Percentiles rank a stretch among this genome's conserved stretches.
Conservation (phyloP, 83 land plant species). For the Diphasiastrum complanatum region DNA sequence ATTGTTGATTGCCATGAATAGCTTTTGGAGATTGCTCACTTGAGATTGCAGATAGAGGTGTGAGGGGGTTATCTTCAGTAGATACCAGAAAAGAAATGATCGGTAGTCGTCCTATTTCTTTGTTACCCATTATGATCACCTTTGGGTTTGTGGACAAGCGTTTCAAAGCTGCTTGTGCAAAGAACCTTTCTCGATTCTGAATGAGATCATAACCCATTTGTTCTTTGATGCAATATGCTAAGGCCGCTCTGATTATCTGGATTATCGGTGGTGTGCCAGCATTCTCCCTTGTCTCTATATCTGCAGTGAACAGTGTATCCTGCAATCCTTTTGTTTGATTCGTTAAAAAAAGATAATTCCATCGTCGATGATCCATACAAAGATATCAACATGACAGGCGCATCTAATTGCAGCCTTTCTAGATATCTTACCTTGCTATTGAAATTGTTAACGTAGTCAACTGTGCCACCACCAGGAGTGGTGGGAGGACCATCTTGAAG, state of each 20-base stretch:
- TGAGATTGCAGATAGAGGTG: too few relatives aligned
- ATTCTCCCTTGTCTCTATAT: constrained; percentile 68
- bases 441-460: constrained; percentile 55
- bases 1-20: neutral
- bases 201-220: constrained; percentile 51
- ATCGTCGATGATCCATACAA: neutral
- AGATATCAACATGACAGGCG: neutral
- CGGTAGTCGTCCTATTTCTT: constrained; percentile 37
- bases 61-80: neutral
- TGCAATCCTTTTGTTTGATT: constrained; percentile 8
- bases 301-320: constrained; percentile 57
- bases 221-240: constrained; percentile 76
- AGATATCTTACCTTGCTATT: constrained; percentile 41
- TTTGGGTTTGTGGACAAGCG: constrained; percentile 42
- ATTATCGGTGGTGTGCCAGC: constrained; percentile 67
- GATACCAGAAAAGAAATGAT: constrained; percentile 56
- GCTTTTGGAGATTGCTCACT: neutral
- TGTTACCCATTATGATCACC: constrained; percentile 55
- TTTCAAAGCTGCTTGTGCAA: constrained; percentile 32
- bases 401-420: neutral
- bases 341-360: neutral
- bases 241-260: constrained; percentile 53
- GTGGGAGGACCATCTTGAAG: constrained; percentile 51
- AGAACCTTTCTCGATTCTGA: constrained; percentile 23
- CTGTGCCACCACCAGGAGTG: constrained; percentile 80